Evolutionary conservation across 140 eudicot species (phyloP), one percentile per base, ranked within the genome.

Genomic region (Bidens hawaiensis): DNA sequence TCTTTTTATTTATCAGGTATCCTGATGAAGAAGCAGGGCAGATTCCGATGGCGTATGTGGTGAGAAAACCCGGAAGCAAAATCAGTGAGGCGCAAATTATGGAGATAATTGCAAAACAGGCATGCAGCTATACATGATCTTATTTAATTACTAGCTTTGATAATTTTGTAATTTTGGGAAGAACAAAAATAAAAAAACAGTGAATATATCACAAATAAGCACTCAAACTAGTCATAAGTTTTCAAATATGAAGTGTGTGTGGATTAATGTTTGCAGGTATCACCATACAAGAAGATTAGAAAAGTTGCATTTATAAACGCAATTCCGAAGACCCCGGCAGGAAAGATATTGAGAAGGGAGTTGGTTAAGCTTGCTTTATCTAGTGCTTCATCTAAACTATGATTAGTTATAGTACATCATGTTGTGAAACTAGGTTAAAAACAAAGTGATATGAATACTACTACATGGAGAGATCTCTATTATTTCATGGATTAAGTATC

Each of bases 1-100:
- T 30, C 36, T 3, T 30, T 30, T 9, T 30, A 4, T 30, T 30
- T 30, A 68, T 74, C 85, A 91, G 98, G 45, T 91, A 82, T 64
- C 96, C 96, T 0, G 87, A 87, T 51, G 98, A 91, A 69, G 95
- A 75, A 58, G 96, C 96, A 2, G 96, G 98, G 55, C 72, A 91
- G 78, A 87, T 91, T 73, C 98, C 98, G 30, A 87, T 91, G 96
- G 96, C 95, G 0, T 87, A 67, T 45, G 62, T 91, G 46, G 98
- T 91, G 53, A 76, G 91, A 76, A 82, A 74, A 74, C 91, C 86
- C 11, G 87, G 85, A 60, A 84, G 95, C 80, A 68, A 46, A 40
- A 75, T 91, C 56, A 75, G 65, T 6, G 87, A 52, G 59, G 61
- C 82, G 15, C 85, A 87, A 76, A 74, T 91, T 4, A 84, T 82